Evolutionary conservation across 257 asterid species (phyloP).

Genomic region (Penstemon eatonii): DNA sequence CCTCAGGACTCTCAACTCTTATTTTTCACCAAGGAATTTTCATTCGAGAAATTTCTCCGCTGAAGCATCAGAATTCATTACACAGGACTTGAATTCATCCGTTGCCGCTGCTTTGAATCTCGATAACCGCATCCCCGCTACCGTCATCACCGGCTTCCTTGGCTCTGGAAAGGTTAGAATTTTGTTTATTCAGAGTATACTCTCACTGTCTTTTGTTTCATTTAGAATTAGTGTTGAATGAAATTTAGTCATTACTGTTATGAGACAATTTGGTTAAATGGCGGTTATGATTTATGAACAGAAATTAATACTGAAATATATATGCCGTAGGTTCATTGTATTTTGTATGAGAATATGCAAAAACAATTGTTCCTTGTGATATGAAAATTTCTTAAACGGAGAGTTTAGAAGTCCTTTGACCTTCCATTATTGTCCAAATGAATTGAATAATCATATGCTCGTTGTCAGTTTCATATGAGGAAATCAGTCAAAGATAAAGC

Average conservation of each 20-base stretch:
- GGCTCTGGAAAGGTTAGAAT: conserved; percentile 86
- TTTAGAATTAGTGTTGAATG: too few species aligned
- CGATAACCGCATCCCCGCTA: conserved; percentile 80
- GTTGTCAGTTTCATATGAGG: too few species aligned
- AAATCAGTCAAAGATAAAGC: not conserved
- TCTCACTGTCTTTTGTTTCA: too few species aligned
- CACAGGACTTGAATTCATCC: conserved; percentile 58
- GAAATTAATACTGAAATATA: not conserved
- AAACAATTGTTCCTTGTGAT: too few species aligned
- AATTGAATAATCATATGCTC: too few species aligned
- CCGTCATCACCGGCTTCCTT: conserved; percentile 89
- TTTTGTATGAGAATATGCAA: not conserved
- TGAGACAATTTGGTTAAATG: conserved; percentile 15
- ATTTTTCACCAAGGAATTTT: conserved; percentile 20
- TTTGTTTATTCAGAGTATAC: too few species aligned
- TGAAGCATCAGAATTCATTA: conserved; percentile 45
- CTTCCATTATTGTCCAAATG: too few species aligned
- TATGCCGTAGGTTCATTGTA: not conserved
- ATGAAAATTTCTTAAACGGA: too few species aligned
- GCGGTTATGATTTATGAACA: not conserved
- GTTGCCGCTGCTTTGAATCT: conserved; percentile 63
- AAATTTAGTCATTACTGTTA: not conserved
- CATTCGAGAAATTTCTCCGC: conserved; percentile 53
- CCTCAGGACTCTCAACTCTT: conserved; percentile 37
- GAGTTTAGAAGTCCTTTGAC: too few species aligned